Base-by-base conservation (phyloP, 176 grass and related monocot genomes). In the Carex kokanica region DNA sequence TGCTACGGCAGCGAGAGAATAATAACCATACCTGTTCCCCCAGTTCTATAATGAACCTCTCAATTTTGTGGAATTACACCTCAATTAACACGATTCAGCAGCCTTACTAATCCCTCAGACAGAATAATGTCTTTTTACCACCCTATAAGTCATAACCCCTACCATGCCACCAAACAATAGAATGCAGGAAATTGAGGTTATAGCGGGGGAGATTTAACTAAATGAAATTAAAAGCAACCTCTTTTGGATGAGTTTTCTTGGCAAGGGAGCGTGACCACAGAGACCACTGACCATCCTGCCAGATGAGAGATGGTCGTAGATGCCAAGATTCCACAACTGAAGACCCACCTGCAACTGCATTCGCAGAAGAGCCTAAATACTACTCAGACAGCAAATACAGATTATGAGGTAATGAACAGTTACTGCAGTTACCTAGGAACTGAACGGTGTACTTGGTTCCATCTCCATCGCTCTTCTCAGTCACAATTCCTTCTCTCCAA, bases 401-500 rank as follows among this genome's bases (percentile, higher is more conserved):
- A 16, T 56, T 31, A 31, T 32, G 15, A 54, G 23, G 27, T 24
- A 78, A 78, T 78, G 51, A 11, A 25, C 3, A 56, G 7, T 25
- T 55, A 55, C 15, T 27, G 18, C 31, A 78, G 21, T 80, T 82
- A 96, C 97, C 97, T 88, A 91, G 66, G 88, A 94, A 92, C 18
- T 92, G 83, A 51, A 99, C 88, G 24, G 78, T 84, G 56, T 91
- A 85, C 62, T 96, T 96, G 34, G 89, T 80, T 73, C 83, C 90
- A 88, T 93, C 85, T 58, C 24, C 85, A 61, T 90, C 90, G 62
- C 24, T 60, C 51, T 91, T 92, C 53, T 93, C 88, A 67, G 91
- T 78, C 74, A 99, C 87, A 83, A 92, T 59, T 61, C 97, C 97
- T 85, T 99, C 91, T 80, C 90, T 86, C 97, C 97, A 99, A 88